These are phyloP conservation scores for Phylloboletellus chloephorus DNA, from an alignment of 1,284 basidiomycete species.

Conservation along the genomic window DNA sequence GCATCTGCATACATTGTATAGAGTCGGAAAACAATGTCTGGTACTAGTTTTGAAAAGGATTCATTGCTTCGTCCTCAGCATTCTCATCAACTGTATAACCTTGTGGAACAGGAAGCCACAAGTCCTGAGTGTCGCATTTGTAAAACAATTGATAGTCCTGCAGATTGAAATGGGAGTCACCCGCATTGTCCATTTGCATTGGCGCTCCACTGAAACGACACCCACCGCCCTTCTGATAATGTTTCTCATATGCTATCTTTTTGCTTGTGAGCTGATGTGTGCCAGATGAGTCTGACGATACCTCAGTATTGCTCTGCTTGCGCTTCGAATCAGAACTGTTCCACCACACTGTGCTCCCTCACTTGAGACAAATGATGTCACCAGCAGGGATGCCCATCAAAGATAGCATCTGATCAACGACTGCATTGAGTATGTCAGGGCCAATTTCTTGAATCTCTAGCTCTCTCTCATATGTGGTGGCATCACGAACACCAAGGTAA, in stretches of 20 bases:
- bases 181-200: no score
- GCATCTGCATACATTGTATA: no score
- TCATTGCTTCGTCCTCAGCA: background rate
- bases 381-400: constrained; percentile 2
- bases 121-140: background rate
- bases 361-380: constrained; percentile 16
- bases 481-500: background rate
- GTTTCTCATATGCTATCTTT: constrained; percentile 9
- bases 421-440: constrained; percentile 10
- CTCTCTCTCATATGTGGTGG: background rate
- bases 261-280: background rate
- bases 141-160: constrained; percentile 6
- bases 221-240: background rate
- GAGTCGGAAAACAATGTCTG: background rate
- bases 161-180: no score
- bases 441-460: constrained; percentile 9
- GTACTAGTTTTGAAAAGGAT: background rate
- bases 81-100: constrained; percentile 2
- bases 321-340: constrained; percentile 13
- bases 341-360: constrained; percentile 11
- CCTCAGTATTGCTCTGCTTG: constrained; percentile 4
- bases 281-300: background rate
- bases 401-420: background rate
- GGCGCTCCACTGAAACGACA: background rate
- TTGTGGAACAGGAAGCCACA: constrained; percentile 2